Evolutionary conservation across 306 rosid genomes (phyloP).

Genomic region (Adenanthera pavonina): DNA sequence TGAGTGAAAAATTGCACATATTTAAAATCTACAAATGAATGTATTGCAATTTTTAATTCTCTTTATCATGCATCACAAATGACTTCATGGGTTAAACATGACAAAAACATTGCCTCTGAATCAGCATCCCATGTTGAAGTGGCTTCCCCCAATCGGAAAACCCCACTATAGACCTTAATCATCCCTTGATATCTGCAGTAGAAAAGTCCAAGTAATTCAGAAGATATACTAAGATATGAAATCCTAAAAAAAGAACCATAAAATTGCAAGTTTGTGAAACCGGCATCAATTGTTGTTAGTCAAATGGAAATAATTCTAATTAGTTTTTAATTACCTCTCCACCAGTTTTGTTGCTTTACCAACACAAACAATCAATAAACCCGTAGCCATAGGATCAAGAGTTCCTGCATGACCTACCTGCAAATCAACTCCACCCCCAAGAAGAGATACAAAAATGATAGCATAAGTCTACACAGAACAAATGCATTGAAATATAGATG

Average conservation of each 20-base stretch:
- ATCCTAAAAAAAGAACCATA: conserved; percentile 23
- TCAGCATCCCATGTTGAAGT: conserved; percentile 99
- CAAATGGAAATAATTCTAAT: conserved; percentile 28
- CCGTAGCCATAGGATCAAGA: conserved; percentile 99
- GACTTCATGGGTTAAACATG: conserved; percentile 16
- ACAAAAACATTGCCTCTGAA: conserved; percentile 63
- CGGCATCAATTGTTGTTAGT: conserved; percentile 20
- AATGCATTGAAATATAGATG: background rate
- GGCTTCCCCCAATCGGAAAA: conserved; percentile 97
- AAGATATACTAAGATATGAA: conserved; percentile 12
- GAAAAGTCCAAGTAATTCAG: conserved; percentile 35
- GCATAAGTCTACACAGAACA: conserved; percentile 24
- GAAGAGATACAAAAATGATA: background rate
- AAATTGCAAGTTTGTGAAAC: conserved; percentile 14
- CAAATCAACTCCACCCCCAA: conserved; percentile 30
- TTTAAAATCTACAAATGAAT: conserved; percentile 17
- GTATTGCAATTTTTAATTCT: conserved; percentile 24
- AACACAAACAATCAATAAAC: conserved; percentile 91
- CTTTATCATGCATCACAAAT: background rate
- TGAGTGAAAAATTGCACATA: conserved; percentile 34
- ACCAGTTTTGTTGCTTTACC: conserved; percentile 95
- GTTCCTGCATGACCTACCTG: conserved; percentile 99
- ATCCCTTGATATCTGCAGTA: conserved; percentile 88
- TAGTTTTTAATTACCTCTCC: conserved; percentile 58
- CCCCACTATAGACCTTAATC: conserved; percentile 92